Evolutionary conservation across 1,284 basidiomycete genomes (phyloP).

Genomic region (Earliella scabrosa): DNA sequence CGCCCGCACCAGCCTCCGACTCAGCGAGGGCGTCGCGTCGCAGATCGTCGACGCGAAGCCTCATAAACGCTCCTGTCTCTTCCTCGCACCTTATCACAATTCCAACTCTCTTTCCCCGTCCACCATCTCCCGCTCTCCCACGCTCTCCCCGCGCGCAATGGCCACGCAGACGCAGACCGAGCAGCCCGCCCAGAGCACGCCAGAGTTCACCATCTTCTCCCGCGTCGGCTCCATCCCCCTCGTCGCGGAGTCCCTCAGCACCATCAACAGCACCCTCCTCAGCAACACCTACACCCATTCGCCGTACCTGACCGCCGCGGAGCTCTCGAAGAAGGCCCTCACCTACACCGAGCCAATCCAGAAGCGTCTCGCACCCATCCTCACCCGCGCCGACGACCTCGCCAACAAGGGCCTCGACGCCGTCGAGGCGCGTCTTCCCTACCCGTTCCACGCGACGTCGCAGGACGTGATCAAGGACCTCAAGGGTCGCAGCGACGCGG

Average conservation of each 20-base stretch:
- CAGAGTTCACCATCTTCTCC: slow-evolving; percentile 62
- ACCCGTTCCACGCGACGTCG: slow-evolving; percentile 72
- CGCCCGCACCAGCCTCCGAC: no score
- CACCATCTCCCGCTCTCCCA: slow-evolving; percentile 3
- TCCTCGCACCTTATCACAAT: slow-evolving; percentile 19
- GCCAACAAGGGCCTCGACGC: slow-evolving; percentile 77
- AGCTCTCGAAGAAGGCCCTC: slow-evolving; percentile 59
- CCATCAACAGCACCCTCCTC: slow-evolving; percentile 61
- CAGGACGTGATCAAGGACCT: slow-evolving; percentile 70
- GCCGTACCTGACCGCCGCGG: slow-evolving; percentile 66
- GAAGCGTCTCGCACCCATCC: slow-evolving; percentile 63
- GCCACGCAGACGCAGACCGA: slow-evolving; percentile 42
- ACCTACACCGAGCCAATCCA: slow-evolving; percentile 68
- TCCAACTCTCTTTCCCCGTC: slow-evolving; percentile 8
- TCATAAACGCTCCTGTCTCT: slow-evolving; percentile 23
- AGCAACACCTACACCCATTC: slow-evolving; percentile 63
- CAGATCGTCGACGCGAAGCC: no score
- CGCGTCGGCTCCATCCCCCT: slow-evolving; percentile 74
- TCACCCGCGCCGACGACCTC: slow-evolving; percentile 61
- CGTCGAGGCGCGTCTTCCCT: slow-evolving; percentile 74
- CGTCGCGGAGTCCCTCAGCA: slow-evolving; percentile 62
- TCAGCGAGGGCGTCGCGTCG: no score
- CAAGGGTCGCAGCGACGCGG: slow-evolving; percentile 57
- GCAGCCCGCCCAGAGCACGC: slow-evolving; percentile 35
- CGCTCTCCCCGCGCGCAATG: slow-evolving; percentile 35